Conservation (phyloP, 1,139 yeast genomes). For the Yamadazyma blattariae region DNA sequence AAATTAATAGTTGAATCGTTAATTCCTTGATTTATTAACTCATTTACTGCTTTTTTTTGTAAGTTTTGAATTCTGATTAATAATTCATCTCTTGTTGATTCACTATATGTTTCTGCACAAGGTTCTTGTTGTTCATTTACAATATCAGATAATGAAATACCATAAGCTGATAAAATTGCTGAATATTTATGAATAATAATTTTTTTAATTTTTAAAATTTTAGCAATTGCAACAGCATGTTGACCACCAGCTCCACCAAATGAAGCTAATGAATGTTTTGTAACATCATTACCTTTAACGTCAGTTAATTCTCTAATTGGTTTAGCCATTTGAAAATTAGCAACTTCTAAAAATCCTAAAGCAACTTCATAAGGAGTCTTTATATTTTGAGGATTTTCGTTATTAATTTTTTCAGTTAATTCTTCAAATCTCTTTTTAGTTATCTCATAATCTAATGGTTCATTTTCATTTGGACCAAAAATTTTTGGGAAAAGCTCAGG, state of each 20-base stretch:
- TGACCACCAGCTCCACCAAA: constrained; percentile 26
- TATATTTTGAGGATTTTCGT: constrained; percentile 26
- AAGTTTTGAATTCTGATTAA: constrained; percentile 11
- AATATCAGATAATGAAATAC: constrained; percentile 20
- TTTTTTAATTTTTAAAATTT: constrained; percentile 17
- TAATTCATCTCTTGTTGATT: constrained; percentile 11
- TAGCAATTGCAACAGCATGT: constrained; percentile 19
- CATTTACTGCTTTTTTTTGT: constrained; percentile 7
- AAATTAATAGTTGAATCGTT: constrained; percentile 11
- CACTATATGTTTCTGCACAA: constrained; percentile 11
- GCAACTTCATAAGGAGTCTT: constrained; percentile 24
- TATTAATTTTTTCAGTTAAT: constrained; percentile 38
- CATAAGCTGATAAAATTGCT: constrained; percentile 21
- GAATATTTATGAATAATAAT: constrained; percentile 21
- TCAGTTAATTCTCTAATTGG: constrained; percentile 23
- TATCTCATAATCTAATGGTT: constrained; percentile 42
- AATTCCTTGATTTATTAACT: constrained; percentile 18
- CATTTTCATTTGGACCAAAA: constrained; percentile 50
- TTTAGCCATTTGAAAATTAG: constrained; percentile 21
- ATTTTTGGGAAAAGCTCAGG: constrained; percentile 52
- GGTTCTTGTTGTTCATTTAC: constrained; percentile 21
- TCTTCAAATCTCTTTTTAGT: constrained; percentile 36
- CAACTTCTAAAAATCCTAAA: constrained; percentile 20
- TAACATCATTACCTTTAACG: constrained; percentile 20
- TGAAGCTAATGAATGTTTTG: constrained; percentile 19